Base-by-base conservation (phyloP, 148 eudicot genomes). In the Spergularia marina region DNA sequence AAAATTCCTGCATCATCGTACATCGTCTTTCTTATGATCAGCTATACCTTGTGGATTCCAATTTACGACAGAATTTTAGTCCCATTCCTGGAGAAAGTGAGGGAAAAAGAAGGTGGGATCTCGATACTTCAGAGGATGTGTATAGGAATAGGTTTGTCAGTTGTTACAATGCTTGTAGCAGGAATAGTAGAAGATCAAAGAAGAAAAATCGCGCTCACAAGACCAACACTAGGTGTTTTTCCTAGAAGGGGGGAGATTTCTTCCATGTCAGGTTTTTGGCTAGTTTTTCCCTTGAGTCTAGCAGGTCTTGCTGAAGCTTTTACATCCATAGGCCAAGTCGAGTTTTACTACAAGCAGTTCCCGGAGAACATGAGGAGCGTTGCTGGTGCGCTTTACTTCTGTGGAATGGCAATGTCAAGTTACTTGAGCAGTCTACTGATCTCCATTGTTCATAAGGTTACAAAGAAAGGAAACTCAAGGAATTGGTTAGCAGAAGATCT, bases 321-420 rank as follows among this genome's bases (percentile, higher is more conserved):
- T 72, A 73, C 74, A 70, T 68, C 87, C 0, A 77, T 94, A 2
- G 97, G 96, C 0, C 91, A 90, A 59, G 83, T 90, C 0, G 98
- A 94, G 77, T 90, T 94, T 40, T 94, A 87, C 83, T 94, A 94
- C 84, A 94, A 92, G 78, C 89, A 94, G 82, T 92, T 94, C 68
- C 98, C 97, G 1, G 97, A 94, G 81, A 94, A 90, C 60, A 92
- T 94, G 98, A 92, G 96, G 80, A 90, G 96, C 76, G 53, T 94
- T 14, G 97, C 84, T 4, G 97, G 91, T 7, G 81, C 98, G 0
- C 81, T 90, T 16, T 84, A 82, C 86, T 92, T 84, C 55, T 83
- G 83, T 36, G 94, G 97, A 15, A 77, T 87, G 85, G 97, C 96
- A 15, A 82, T 79, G 12, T 82, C 94, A 0, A 90, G 84, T 58